Evolutionary conservation across 768 basidiomycete species (phyloP).

Genomic region (Rhizopogon rudus): DNA sequence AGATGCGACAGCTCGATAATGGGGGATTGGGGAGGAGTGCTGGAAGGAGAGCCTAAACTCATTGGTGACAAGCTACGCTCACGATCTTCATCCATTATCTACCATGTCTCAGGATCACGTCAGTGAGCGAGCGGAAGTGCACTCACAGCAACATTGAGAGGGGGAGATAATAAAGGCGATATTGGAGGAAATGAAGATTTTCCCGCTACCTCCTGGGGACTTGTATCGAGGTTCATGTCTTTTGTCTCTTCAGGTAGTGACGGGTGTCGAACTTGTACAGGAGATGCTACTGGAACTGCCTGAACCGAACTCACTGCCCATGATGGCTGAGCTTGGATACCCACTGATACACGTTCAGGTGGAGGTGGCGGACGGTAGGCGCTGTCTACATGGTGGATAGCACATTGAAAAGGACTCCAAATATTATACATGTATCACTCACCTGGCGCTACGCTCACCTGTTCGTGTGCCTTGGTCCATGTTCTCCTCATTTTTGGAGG

Average conservation of each 20-base stretch:
- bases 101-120: slow-evolving; percentile 21
- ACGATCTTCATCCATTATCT: slow-evolving; percentile 24
- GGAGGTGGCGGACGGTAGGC: slow-evolving; percentile 16
- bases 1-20: slow-evolving; percentile 2
- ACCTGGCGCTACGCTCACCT: slow-evolving; percentile 35
- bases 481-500: slow-evolving; percentile 64
- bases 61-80: slow-evolving; percentile 55
- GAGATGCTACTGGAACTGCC: slow-evolving; percentile 17
- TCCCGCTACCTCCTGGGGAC: not conserved
- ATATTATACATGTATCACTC: slow-evolving; percentile 19
- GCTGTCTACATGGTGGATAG: slow-evolving; percentile 16
- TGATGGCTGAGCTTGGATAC: slow-evolving; percentile 38
- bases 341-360: slow-evolving; percentile 33
- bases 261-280: slow-evolving; percentile 5
- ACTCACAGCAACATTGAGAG: slow-evolving; percentile 20
- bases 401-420: not conserved
- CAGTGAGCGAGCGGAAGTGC: not conserved
- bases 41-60: slow-evolving; percentile 51
- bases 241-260: slow-evolving; percentile 2
- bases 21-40: slow-evolving; percentile 29
- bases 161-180: slow-evolving; percentile 5
- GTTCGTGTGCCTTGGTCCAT: slow-evolving; percentile 49
- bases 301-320: slow-evolving; percentile 36
- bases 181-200: slow-evolving; percentile 8
- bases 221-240: slow-evolving; percentile 10